These are phyloP conservation scores for Exophiala mesophila DNA, from an alignment of 2,329 filamentous ascomycete genomes.

Conservation along the genomic window DNA sequence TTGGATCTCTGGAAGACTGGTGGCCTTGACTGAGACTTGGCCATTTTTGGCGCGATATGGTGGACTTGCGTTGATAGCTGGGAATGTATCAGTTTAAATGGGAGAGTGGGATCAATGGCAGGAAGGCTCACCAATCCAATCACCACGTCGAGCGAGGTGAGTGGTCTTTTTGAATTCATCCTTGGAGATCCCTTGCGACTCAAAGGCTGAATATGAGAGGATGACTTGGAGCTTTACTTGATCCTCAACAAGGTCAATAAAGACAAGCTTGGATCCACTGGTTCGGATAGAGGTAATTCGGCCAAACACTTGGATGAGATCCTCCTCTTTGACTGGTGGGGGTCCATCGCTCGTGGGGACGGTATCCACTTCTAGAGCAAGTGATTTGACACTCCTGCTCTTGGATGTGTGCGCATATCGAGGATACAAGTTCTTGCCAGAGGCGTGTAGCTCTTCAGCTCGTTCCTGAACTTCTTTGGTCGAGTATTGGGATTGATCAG, in stretches of 20 bases:
- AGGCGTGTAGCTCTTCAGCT: conserved; percentile 35
- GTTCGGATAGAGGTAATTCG: conserved; percentile 68
- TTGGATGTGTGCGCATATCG: conserved; percentile 4
- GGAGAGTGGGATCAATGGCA: conserved; percentile 9
- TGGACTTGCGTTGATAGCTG: conserved; percentile 61
- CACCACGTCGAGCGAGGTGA: conserved; percentile 69
- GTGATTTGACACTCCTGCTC: conserved; percentile 28
- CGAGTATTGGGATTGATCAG: background rate
- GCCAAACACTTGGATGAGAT: conserved; percentile 47
- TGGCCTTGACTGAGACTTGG: conserved; percentile 68
- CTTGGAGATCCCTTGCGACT: conserved; percentile 33
- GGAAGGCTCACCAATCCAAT: conserved; percentile 67
- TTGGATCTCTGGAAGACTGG: conserved; percentile 63
- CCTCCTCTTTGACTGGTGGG: background rate
- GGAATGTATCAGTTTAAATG: conserved; percentile 16
- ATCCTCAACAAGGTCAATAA: conserved; percentile 74
- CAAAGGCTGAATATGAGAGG: conserved; percentile 27
- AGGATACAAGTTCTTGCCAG: conserved; percentile 21
- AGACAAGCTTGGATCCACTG: conserved; percentile 72
- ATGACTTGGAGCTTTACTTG: conserved; percentile 70
- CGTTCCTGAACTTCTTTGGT: conserved; percentile 34
- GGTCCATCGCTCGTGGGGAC: background rate
- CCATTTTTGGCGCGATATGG: conserved; percentile 67
- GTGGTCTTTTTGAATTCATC: conserved; percentile 37
- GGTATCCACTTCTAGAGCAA: conserved; percentile 29